These are phyloP conservation scores for Pugionium cornutum DNA, from an alignment of 345 rosid species.

Conservation along the genomic window DNA sequence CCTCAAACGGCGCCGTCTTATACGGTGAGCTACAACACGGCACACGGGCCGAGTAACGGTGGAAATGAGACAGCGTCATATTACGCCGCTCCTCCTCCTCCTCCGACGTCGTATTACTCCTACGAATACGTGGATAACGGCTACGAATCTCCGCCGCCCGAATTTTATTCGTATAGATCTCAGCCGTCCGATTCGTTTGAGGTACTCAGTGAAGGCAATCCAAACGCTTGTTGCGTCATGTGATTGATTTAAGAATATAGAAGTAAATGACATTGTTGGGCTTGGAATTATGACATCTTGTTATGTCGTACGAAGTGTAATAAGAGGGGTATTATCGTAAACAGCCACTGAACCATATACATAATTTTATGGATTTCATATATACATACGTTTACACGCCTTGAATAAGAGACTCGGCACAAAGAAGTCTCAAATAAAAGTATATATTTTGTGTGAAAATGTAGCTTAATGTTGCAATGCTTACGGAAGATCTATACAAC, in stretches of 20 bases:
- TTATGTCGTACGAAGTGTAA: conserved; percentile 10
- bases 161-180: conserved; percentile 43
- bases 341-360: background rate
- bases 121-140: conserved; percentile 48
- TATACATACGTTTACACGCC: too few species aligned
- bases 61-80: conserved; percentile 37
- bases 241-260: conserved; percentile 35
- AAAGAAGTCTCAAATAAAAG: background rate
- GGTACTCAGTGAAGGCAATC: conserved; percentile 84
- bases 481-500: too few species aligned
- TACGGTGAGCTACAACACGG: conserved; percentile 57
- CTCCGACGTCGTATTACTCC: conserved; percentile 41
- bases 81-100: conserved; percentile 41
- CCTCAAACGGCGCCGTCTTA: conserved; percentile 46
- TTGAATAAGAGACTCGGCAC: conserved; percentile 9
- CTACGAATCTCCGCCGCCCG: conserved; percentile 45
- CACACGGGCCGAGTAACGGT: conserved; percentile 39
- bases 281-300: background rate
- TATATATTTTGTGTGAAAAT: background rate
- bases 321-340: conserved; percentile 11
- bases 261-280: conserved; percentile 19
- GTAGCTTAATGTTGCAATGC: too few species aligned
- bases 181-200: conserved; percentile 68
- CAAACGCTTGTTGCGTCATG: conserved; percentile 83
- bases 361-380: too few species aligned